These are phyloP conservation scores for Prunus campanulata DNA, from an alignment of 306 rosid species.

Conservation along the genomic window DNA sequence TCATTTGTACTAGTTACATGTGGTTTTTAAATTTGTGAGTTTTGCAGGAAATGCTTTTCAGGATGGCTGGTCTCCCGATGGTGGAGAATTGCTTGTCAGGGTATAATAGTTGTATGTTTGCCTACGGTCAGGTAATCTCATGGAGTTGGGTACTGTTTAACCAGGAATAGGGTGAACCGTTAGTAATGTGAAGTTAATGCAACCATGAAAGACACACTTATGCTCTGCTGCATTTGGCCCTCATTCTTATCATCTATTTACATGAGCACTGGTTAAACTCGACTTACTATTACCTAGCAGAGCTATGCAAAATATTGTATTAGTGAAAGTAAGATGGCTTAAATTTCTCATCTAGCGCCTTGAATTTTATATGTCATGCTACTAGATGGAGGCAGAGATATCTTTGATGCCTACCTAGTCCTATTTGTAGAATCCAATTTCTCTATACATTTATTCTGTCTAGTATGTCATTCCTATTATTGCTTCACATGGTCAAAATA, in stretches of 20 bases:
- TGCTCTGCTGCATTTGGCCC: background rate
- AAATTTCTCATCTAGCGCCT: background rate
- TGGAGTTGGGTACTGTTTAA: slow-evolving; percentile 3
- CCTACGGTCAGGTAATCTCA: slow-evolving; percentile 88
- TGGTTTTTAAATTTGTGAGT: slow-evolving; percentile 13
- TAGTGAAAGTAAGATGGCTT: background rate
- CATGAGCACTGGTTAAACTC: background rate
- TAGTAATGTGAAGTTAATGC: background rate
- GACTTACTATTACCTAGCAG: too few species aligned
- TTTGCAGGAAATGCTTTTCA: slow-evolving; percentile 80
- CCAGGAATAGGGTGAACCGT: background rate
- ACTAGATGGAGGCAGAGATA: background rate
- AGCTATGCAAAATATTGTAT: background rate
- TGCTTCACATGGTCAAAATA: background rate
- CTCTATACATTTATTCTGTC: background rate
- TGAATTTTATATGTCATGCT: background rate
- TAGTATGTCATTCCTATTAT: background rate
- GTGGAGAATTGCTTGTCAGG: slow-evolving; percentile 97
- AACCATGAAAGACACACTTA: background rate
- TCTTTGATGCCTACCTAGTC: background rate
- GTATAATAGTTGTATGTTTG: slow-evolving; percentile 96
- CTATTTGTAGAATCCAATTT: background rate
- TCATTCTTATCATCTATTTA: background rate
- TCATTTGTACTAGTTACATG: slow-evolving; percentile 17
- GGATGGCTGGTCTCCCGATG: slow-evolving; percentile 96